phyloP scores from a whole-genome alignment of 1,284 basidiomycete genomes.

The Marasmius tenuissimus region DNA sequence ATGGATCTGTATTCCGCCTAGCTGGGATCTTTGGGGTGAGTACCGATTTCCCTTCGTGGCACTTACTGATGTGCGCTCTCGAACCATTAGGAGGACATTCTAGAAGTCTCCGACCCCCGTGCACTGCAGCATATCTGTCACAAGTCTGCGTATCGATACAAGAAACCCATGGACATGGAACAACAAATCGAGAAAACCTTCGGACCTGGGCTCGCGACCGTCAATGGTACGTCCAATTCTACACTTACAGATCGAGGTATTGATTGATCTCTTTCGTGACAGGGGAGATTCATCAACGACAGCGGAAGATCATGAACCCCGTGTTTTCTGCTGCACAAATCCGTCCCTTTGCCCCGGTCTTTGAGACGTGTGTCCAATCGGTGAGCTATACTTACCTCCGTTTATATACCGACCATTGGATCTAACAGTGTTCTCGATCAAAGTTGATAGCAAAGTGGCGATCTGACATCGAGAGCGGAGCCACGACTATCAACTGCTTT shows the following conservation, averaged over 20 bases:
- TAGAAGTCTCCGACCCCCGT: background rate
- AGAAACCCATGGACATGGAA: background rate
- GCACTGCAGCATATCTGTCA: background rate
- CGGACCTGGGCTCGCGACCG: background rate
- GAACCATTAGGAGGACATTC: background rate
- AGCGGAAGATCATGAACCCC: background rate
- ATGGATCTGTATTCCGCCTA: constrained; percentile 29
- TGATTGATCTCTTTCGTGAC: background rate
- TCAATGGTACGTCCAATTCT: background rate
- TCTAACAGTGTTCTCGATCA: background rate
- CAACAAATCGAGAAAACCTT: background rate
- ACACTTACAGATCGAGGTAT: background rate
- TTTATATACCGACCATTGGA: background rate
- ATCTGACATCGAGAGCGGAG: background rate
- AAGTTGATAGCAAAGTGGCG: background rate
- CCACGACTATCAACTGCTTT: background rate
- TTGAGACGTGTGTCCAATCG: background rate
- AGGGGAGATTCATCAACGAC: background rate
- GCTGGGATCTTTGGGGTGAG: constrained; percentile 27
- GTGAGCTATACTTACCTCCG: background rate
- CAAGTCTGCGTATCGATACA: background rate
- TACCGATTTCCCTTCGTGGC: background rate
- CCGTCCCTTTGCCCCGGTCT: background rate
- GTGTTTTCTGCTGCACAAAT: background rate
- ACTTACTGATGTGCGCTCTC: background rate